Evolutionary conservation across 2,329 filamentous ascomycete genomes (phyloP).

Genomic region (Cladosporium sp.): DNA sequence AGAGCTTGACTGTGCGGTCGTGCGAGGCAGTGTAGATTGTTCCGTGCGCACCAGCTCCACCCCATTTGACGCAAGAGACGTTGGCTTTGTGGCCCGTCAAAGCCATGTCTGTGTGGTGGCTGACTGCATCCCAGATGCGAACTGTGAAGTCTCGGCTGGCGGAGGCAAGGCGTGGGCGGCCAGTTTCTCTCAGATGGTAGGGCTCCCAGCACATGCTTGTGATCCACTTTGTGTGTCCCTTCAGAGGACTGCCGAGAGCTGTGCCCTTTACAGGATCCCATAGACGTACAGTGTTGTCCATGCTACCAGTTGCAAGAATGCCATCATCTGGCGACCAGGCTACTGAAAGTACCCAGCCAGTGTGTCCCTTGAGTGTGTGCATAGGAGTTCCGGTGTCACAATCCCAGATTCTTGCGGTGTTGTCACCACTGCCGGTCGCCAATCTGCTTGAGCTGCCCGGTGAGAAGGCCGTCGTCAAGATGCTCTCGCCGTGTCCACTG

Average conservation of each 20-base stretch:
- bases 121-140: conserved; percentile 81
- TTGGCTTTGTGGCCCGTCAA: conserved; percentile 86
- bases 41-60: conserved; percentile 68
- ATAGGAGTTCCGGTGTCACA: conserved; percentile 89
- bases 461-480: conserved; percentile 83
- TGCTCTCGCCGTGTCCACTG: conserved; percentile 87
- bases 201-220: conserved; percentile 90
- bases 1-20: conserved; percentile 90
- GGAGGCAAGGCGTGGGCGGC: conserved; percentile 78
- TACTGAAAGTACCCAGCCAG: conserved; percentile 85
- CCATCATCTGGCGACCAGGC: conserved; percentile 83
- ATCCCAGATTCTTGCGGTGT: conserved; percentile 91
- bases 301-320: conserved; percentile 83
- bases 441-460: conserved; percentile 74
- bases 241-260: conserved; percentile 69
- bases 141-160: conserved; percentile 89
- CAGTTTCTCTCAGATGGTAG: conserved; percentile 76
- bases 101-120: conserved; percentile 76
- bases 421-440: conserved; percentile 88
- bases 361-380: conserved; percentile 82
- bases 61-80: conserved; percentile 92
- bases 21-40: conserved; percentile 79
- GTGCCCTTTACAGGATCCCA: conserved; percentile 86
- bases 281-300: conserved; percentile 87
- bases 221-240: conserved; percentile 87